Evolutionary conservation across 306 rosid species (phyloP).

Genomic region (Sphenostylis stenocarpa): DNA sequence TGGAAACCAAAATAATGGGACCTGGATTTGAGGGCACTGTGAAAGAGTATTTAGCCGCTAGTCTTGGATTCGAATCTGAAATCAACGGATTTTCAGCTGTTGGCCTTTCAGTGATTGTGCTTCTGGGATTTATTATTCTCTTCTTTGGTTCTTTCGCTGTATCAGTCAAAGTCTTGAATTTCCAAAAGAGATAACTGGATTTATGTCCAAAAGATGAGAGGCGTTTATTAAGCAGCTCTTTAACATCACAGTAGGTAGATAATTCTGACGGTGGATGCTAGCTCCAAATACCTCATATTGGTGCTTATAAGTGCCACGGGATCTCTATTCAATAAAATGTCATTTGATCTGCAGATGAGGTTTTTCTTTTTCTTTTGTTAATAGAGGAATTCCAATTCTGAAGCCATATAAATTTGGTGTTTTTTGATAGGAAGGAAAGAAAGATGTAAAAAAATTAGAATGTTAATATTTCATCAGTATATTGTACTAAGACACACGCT

Average conservation of each 20-base stretch:
- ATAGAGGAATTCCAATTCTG: too few relatives aligned
- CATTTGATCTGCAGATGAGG: too few relatives aligned
- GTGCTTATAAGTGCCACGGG: background rate
- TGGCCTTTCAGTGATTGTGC: constrained; percentile 49
- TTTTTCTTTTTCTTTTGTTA: too few relatives aligned
- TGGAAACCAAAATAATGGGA: constrained; percentile 55
- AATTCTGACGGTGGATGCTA: background rate
- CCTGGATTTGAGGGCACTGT: constrained; percentile 78
- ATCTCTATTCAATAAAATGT: background rate
- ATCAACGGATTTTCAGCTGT: constrained; percentile 58
- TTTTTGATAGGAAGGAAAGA: too few relatives aligned
- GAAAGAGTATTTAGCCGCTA: constrained; percentile 54
- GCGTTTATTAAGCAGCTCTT: background rate
- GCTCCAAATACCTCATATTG: background rate
- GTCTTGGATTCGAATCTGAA: constrained; percentile 55
- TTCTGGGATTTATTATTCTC: constrained; percentile 56
- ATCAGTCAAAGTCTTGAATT: constrained; percentile 75
- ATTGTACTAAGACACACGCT: too few relatives aligned
- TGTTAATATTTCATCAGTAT: too few relatives aligned
- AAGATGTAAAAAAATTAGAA: too few relatives aligned
- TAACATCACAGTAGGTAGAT: background rate
- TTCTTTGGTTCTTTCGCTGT: constrained; percentile 70
- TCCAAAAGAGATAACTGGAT: constrained; percentile 64
- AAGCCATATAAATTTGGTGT: too few relatives aligned
- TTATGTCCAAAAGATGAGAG: background rate